Percentiles rank a stretch among this genome's conserved stretches.
These are phyloP conservation scores for Triangularia verruculosa DNA, from an alignment of 2,329 filamentous ascomycete genomes.

Conservation along the genomic window DNA sequence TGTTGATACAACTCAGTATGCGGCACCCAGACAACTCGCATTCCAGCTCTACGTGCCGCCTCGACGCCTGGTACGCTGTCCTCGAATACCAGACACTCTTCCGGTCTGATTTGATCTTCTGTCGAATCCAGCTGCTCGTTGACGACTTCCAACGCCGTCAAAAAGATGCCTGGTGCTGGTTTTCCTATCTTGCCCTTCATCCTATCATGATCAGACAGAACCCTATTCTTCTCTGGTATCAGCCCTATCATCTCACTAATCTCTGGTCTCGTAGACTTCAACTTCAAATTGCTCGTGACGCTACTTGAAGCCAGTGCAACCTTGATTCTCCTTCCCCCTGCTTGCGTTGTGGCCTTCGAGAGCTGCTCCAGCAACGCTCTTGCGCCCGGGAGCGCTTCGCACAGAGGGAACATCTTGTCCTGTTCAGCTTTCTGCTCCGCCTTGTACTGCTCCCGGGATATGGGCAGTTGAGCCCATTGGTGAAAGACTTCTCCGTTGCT, in stretches of 20 bases:
- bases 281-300: constrained; percentile 63
- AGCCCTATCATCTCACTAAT: constrained; percentile 55
- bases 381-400: constrained; percentile 75
- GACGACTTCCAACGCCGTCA: constrained; percentile 77
- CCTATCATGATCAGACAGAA: constrained; percentile 79
- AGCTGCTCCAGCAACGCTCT: constrained; percentile 49
- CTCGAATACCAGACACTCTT: constrained; percentile 93
- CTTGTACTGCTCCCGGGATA: constrained; percentile 66
- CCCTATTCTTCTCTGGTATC: constrained; percentile 65
- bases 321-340: constrained; percentile 53
- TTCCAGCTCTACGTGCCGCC: constrained; percentile 81
- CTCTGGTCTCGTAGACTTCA: constrained; percentile 64
- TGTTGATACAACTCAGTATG: constrained; percentile 73
- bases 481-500: constrained; percentile 55
- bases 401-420: constrained; percentile 70
- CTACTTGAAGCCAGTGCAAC: constrained; percentile 83
- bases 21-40: constrained; percentile 90
- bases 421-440: constrained; percentile 13
- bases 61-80: constrained; percentile 92
- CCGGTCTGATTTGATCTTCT: constrained; percentile 64
- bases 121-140: constrained; percentile 66
- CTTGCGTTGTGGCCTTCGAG: constrained; percentile 42
- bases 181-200: constrained; percentile 65
- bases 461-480: constrained; percentile 82
- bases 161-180: constrained; percentile 88